Evolutionary conservation across 805 yeast species (phyloP), one percentile per base, ranked within the genome.

Genomic region (Candida cerambycidarum): DNA sequence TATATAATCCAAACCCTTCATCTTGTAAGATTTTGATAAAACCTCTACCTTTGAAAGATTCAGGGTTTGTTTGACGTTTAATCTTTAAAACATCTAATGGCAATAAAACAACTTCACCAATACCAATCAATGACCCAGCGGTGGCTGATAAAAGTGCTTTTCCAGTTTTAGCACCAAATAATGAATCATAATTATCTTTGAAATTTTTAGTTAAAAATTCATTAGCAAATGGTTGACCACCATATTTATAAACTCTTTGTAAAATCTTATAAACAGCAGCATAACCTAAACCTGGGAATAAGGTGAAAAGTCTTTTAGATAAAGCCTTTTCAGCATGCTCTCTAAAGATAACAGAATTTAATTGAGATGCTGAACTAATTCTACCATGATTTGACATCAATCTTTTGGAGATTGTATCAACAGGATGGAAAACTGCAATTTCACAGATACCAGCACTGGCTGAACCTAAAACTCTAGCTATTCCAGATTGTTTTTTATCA

Each of bases 61-160:
- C 99, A n/a, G 99, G 99, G 75, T 93, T 93, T 42, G 99, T 93
- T 76, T 93, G 99, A 74, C 98, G 90, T 75, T 93, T 93, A 70
- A 93, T 93, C 75, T 93, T 93, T 62, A 93, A 76, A 31, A 93
- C 98, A 63, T 93, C 99, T 56, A 93, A 78, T 27, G 99, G 99
- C 59, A 93, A 78, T 56, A 93, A 74, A 28, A 93, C 90, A 62
- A 93, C 89, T 71, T 93, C 99, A 70, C 97, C 99, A 62, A 93
- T 92, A 57, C 99, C 99, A 53, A 93, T 89, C 52, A 93, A 55
- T 25, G 97, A 88, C 59, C 99, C 99, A 21, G 99, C 98, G 50
- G 97, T 81, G 35, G 99, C 99, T 46, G 96, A 85, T 73, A 93
- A 71, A 60, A 92, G 64, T n/a, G 98, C 98, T 71, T 93, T 93